These are phyloP conservation scores for Cenococcum geophilum DNA, from an alignment of 495 filamentous ascomycete species.

Conservation along the genomic window DNA sequence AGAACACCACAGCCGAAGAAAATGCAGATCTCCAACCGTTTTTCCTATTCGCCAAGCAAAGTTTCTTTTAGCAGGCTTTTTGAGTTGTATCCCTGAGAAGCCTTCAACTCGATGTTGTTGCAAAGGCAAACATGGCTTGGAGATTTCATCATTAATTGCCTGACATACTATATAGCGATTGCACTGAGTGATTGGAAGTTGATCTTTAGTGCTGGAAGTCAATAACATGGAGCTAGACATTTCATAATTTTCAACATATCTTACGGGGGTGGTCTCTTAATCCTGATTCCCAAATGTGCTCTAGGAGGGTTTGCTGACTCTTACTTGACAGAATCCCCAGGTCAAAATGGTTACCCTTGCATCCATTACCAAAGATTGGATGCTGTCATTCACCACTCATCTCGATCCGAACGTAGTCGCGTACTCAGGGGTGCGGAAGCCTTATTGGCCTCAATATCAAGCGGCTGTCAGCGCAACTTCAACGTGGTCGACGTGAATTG, in stretches of 20 bases:
- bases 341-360: constrained; percentile 46
- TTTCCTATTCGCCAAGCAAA: not conserved
- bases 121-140: constrained; percentile 27
- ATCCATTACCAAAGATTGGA: constrained; percentile 54
- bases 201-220: constrained; percentile 23
- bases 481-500: not conserved
- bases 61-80: not conserved
- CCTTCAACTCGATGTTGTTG: constrained; percentile 27
- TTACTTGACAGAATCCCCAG: not conserved
- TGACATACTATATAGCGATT: constrained; percentile 33
- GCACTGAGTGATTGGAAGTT: constrained; percentile 28
- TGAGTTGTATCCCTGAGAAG: constrained; percentile 4
- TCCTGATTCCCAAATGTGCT: not conserved
- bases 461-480: constrained; percentile 11
- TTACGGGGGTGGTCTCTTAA: not conserved
- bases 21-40: not conserved
- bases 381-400: constrained; percentile 51
- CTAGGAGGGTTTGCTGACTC: not conserved
- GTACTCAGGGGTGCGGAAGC: constrained; percentile 16
- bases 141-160: constrained; percentile 32
- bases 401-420: constrained; percentile 22
- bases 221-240: constrained; percentile 23
- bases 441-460: constrained; percentile 26
- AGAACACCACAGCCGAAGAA: not conserved
- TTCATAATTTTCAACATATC: not conserved